Evolutionary conservation across 1,139 yeast genomes (phyloP), one percentile per base, ranked within the genome.

Genomic region (Magnusiomyces fungicola): DNA sequence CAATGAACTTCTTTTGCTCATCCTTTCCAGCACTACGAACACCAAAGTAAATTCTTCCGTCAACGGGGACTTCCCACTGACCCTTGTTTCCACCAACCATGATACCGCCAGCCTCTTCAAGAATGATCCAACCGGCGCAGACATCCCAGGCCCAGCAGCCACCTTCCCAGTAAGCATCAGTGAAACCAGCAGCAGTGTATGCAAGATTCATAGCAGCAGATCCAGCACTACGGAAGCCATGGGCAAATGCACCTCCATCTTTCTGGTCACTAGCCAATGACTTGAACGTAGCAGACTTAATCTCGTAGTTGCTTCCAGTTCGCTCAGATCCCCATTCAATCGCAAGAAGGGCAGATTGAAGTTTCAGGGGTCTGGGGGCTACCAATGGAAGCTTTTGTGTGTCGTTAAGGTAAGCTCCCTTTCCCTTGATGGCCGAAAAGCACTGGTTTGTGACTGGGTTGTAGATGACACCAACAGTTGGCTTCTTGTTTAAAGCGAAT

Each of bases 121-220:
- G 60, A 50, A 79, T 75, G 52, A 79, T 71, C 82, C 81, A 78
- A 34, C 82, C 82, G 5, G 83, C 83, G 59, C 81, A 77, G 3
- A 79, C 81, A 57, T 79, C 83, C 83, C 83, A 79, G 6, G 78
- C 73, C 55, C 74, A 78, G 61, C 81, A 77, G 21, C 83, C 81
- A 48, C 82, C 82, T 62, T 78, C 82, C 81, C 83, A 79, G 64
- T 79, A 79, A 32, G 77, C 68, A 58, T 79, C 83, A 36, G 78
- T 53, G 49, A 69, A 69, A 3, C 83, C 83, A 6, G 79, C 69
- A 1, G 83, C 81, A 10, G 76, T 78, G 37, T 73, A 72, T 16
- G 78, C 73, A 43, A 78, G 60, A 50, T 79, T 76, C 72, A 79
- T 72, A 1, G 83, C 83, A 2, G 83, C 81, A 1, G 82, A 76